Percentiles rank a stretch among this genome's conserved stretches.
Evolutionary conservation across 2,329 filamentous ascomycete species (phyloP).

Genomic region (Xylaria sp.): DNA sequence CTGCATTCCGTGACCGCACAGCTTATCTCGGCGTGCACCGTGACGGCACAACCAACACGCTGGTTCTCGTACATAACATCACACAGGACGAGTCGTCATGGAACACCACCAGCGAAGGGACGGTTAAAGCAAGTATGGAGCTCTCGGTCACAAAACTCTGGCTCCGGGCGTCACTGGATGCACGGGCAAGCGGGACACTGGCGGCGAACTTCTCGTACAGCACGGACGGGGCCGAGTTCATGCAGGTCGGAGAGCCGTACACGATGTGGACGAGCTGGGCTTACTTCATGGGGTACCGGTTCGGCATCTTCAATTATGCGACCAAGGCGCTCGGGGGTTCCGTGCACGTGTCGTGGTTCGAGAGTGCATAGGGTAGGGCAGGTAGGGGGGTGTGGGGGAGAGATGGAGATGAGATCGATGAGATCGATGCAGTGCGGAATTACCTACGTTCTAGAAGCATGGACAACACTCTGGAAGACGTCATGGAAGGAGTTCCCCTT

Average conservation of each 20-base stretch:
- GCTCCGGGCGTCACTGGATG: constrained; percentile 35
- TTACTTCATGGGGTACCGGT: constrained; percentile 46
- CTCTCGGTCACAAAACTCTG: constrained; percentile 33
- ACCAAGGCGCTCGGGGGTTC: constrained; percentile 1
- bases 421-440: no score
- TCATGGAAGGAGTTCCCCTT: no score
- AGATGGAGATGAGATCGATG: background rate
- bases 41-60: constrained; percentile 27
- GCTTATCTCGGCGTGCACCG: constrained; percentile 49
- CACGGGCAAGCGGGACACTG: constrained; percentile 28
- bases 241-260: constrained; percentile 31
- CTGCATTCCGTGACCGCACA: constrained; percentile 47
- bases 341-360: background rate
- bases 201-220: constrained; percentile 40
- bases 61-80: constrained; percentile 36
- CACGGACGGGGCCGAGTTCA: constrained; percentile 37
- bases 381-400: background rate
- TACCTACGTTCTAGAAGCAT: no score
- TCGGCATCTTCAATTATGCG: constrained; percentile 41
- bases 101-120: constrained; percentile 28
- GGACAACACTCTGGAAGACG: no score
- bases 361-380: background rate
- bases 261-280: constrained; percentile 39
- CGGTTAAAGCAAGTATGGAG: constrained; percentile 29
- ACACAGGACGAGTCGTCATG: constrained; percentile 34